Conservation (phyloP, 1,139 yeast species). For the Candida dubliniensis region DNA sequence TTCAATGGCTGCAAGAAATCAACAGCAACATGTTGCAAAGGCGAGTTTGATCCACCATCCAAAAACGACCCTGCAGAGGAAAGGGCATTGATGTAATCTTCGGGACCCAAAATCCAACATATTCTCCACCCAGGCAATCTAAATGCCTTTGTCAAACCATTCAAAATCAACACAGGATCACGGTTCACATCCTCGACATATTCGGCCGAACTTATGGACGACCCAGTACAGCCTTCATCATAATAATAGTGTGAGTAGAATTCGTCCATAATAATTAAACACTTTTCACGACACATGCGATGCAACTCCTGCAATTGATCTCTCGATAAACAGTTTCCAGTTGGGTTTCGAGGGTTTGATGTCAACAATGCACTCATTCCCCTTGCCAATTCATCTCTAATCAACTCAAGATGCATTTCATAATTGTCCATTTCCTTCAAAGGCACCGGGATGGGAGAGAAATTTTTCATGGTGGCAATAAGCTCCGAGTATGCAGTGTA, state of each 20-base stretch:
- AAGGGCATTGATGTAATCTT: constrained; percentile 57
- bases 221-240: constrained; percentile 59
- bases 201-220: constrained; percentile 56
- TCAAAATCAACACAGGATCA: constrained; percentile 64
- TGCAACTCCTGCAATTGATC: constrained; percentile 54
- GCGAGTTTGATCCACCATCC: constrained; percentile 68
- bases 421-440: constrained; percentile 60
- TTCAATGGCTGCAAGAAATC: constrained; percentile 55
- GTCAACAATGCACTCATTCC: constrained; percentile 65
- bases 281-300: constrained; percentile 55
- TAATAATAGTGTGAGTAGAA: constrained; percentile 65
- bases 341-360: constrained; percentile 68
- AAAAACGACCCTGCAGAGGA: constrained; percentile 64
- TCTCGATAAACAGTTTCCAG: constrained; percentile 59
- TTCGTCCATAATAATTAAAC: constrained; percentile 68
- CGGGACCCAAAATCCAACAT: constrained; percentile 70
- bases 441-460: constrained; percentile 69
- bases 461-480: constrained; percentile 65
- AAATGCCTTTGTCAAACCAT: constrained; percentile 66
- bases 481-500: constrained; percentile 75
- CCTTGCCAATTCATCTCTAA: constrained; percentile 55
- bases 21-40: constrained; percentile 64
- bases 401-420: constrained; percentile 56
- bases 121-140: constrained; percentile 72
- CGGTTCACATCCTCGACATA: constrained; percentile 57